These are phyloP conservation scores for Agarophyton chilense DNA, from an alignment of 23 red algal species.

Conservation along the genomic window DNA sequence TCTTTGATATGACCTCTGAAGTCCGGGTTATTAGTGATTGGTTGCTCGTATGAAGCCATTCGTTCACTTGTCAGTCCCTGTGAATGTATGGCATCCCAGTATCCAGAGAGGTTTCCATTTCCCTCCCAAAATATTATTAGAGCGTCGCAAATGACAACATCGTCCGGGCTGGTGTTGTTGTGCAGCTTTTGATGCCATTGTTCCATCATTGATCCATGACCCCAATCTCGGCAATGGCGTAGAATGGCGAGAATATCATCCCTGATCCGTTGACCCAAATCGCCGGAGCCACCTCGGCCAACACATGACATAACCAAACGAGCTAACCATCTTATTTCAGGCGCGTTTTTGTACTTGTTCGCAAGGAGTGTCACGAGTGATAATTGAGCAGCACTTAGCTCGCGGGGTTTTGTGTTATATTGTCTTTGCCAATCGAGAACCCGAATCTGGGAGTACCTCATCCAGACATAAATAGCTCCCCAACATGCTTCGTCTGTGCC, in stretches of 20 bases:
- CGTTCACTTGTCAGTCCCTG: constrained; percentile 77
- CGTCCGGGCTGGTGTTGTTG: constrained; percentile 92
- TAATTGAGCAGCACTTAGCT: constrained; percentile 75
- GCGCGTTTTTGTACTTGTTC: constrained; percentile 48
- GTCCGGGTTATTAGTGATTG: constrained; percentile 80
- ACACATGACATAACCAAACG: constrained; percentile 80
- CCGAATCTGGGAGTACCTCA: constrained; percentile 84
- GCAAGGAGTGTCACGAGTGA: constrained; percentile 77
- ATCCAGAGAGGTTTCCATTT: constrained; percentile 65
- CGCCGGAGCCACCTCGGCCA: constrained; percentile 86
- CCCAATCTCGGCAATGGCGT: constrained; percentile 77
- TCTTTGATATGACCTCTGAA: constrained; percentile 74
- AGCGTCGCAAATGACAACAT: constrained; percentile 90
- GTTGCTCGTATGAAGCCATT: constrained; percentile 90
- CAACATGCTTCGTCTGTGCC: constrained; percentile 62
- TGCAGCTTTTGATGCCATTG: constrained; percentile 98
- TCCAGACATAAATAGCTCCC: constrained; percentile 87
- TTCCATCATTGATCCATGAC: constrained; percentile 94
- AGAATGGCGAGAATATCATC: constrained; percentile 94
- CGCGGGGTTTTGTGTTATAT: constrained; percentile 90
- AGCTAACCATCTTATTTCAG: constrained; percentile 74
- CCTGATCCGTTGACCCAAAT: constrained; percentile 88
- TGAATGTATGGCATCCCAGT: constrained; percentile 78
- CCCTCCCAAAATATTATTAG: constrained; percentile 74
- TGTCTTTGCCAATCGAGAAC: constrained; percentile 89